A percentile compares a stretch with the other conserved stretches of the same genome.
phyloP scores from a whole-genome alignment of 768 basidiomycete species.

The Phlebiopsis flavidoalba region DNA sequence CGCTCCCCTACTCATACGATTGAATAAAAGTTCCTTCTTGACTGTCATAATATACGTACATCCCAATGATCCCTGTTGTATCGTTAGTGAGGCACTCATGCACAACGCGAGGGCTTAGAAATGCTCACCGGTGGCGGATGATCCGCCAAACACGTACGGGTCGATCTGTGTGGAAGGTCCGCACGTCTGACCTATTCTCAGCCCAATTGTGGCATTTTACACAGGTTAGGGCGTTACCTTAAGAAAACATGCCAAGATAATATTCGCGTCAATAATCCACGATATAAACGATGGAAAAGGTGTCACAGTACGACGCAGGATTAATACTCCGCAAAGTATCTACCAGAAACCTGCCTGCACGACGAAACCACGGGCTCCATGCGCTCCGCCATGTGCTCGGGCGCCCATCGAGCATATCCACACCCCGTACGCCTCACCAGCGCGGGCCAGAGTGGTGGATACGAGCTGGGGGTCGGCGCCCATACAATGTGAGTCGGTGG shows the following conservation, averaged over 20 bases:
- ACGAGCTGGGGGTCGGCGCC: conserved; percentile 55
- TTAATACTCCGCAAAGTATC: conserved; percentile 91
- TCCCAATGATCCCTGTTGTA: conserved; percentile 85
- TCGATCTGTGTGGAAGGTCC: conserved; percentile 87
- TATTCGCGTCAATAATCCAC: too few species aligned
- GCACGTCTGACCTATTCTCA: conserved; percentile 52
- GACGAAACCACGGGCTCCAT: conserved; percentile 66
- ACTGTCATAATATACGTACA: conserved; percentile 49
- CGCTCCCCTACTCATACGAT: conserved; percentile 61
- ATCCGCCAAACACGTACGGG: conserved; percentile 97
- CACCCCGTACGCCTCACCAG: conserved; percentile 66
- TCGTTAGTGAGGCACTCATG: not conserved
- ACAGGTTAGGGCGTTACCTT: conserved; percentile 36
- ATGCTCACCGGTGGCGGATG: conserved; percentile 88
- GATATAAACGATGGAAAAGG: not conserved
- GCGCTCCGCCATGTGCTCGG: conserved; percentile 67
- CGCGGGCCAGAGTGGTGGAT: conserved; percentile 86
- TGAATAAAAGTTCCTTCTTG: not conserved
- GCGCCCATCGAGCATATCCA: conserved; percentile 81
- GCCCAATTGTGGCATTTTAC: not conserved
- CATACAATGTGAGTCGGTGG: not conserved
- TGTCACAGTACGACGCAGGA: conserved; percentile 76
- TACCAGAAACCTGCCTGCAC: conserved; percentile 70
- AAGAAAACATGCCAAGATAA: conserved; percentile 34
- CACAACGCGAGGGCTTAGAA: not conserved